These are phyloP conservation scores for Saitozyma sp. DNA, from an alignment of 768 basidiomycete species.

Conservation along the genomic window DNA sequence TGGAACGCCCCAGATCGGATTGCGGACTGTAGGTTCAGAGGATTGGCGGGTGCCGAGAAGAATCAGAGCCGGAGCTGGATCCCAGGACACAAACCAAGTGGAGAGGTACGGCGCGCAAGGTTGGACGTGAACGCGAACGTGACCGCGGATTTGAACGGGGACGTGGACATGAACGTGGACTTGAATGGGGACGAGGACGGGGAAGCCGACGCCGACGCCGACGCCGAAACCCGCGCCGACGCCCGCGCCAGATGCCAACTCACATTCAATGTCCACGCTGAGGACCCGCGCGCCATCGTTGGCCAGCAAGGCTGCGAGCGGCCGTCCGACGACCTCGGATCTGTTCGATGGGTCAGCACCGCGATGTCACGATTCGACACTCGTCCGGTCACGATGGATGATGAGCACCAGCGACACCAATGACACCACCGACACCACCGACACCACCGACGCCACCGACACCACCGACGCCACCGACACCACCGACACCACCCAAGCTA, in stretches of 20 bases:
- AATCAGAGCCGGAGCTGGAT: too few species aligned
- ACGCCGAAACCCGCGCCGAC: neutral
- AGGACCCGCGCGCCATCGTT: slow-evolving; percentile 97
- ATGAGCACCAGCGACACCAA: neutral
- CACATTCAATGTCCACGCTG: slow-evolving; percentile 89
- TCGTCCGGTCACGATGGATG: neutral
- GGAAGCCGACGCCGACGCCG: too few species aligned
- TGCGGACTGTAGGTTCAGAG: too few species aligned
- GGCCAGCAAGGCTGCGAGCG: slow-evolving; percentile 88
- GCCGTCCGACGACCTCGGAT: slow-evolving; percentile 95
- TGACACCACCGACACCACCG: neutral
- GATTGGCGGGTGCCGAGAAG: too few species aligned
- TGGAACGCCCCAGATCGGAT: too few species aligned
- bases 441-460: neutral
- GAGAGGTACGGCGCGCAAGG: too few species aligned
- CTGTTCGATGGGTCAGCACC: slow-evolving; percentile 52
- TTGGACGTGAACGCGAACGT: too few species aligned
- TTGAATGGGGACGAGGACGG: too few species aligned
- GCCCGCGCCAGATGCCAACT: slow-evolving; percentile 16
- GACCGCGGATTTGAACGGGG: too few species aligned
- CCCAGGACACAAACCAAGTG: too few species aligned
- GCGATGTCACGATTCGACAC: neutral
- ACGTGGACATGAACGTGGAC: too few species aligned
- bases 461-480: neutral
- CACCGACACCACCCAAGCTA: neutral